Evolutionary conservation across 2,329 filamentous ascomycete genomes (phyloP), one percentile per base, ranked within the genome.

Genomic region (Alternaria consortialis): DNA sequence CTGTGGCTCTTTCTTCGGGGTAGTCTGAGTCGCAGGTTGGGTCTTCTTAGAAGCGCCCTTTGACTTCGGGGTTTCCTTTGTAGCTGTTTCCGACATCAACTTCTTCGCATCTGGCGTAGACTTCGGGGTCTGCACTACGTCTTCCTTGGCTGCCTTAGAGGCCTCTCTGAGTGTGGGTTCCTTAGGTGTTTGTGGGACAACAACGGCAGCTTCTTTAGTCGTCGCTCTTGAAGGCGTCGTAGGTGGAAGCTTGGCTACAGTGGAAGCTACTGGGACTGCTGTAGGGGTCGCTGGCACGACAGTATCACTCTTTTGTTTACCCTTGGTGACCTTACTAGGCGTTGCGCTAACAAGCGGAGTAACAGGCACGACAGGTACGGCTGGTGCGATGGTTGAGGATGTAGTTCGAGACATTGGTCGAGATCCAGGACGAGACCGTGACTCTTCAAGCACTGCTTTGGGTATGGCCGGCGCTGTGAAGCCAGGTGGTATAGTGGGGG

Each of bases 401-500:
- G 78, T 71, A 39, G 75, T 77, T 51, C 79, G 72, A 23, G 70
- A 73, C 60, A 67, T 65, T 12, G 69, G 63, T 20, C 63, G 63
- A 27, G 70, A 72, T 6, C 56, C 64, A 12, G 65, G 55, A n/a
- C 64, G 60, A 31, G 61, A 63, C 36, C 52, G 51, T 7, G 60
- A 58, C 11, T 78, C 74, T 36, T 74, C 74, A 34, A 60, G 54
- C 5, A 72, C 47, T 23, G 61, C 34, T 42, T 66, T 70, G 5
- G 74, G 67, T 15, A 73, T 57, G 12, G 64, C 74, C 15, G 79
- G 73, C 27, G 67, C 70, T 9, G 76, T 72, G 46, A 84, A 79
- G 5, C 82, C 81, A 17, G 82, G 82, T 12, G 82, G 82, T 29
- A 84, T 76, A 1, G 79, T 78, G 1, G 81, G 81, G 9, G 81